A percentile compares a stretch with the other conserved stretches of the same genome.
Evolutionary conservation across 2,329 filamentous ascomycete genomes (phyloP).

Genomic region (Ceratocystis destructans): DNA sequence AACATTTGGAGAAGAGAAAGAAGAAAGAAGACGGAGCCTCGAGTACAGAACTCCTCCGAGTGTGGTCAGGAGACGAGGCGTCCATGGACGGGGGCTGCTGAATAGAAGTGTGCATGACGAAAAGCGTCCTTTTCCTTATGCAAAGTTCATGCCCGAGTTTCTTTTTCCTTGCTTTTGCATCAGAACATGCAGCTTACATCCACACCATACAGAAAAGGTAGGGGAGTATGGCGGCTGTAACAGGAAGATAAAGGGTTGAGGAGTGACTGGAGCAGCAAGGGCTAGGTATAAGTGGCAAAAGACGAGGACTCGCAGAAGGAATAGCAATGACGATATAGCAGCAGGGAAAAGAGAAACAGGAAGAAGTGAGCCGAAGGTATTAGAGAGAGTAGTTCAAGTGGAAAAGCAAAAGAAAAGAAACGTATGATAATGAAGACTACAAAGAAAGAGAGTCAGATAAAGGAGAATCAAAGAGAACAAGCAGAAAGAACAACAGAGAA

Average conservation of each 20-base stretch:
- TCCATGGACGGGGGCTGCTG: neutral
- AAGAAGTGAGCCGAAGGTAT: slow-evolving; percentile 4
- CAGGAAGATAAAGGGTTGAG: neutral
- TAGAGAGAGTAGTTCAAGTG: neutral
- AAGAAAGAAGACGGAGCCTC: neutral
- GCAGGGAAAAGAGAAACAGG: neutral
- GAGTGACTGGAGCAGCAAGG: neutral
- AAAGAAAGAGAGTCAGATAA: neutral
- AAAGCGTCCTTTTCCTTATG: neutral
- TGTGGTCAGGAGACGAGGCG: neutral
- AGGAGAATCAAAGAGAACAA: slow-evolving; percentile 7
- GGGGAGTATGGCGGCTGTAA: neutral
- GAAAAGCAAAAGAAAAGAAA: neutral
- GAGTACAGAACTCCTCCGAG: neutral
- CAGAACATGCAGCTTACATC: neutral
- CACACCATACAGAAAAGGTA: neutral
- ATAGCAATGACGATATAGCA: too few relatives aligned
- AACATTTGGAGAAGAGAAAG: slow-evolving; percentile 6
- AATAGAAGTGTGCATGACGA: neutral
- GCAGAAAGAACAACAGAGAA: neutral
- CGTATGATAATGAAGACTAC: neutral
- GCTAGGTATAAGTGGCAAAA: slow-evolving; percentile 1
- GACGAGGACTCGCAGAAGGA: neutral
- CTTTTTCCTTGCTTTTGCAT: neutral
- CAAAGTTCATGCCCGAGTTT: neutral